phyloP scores from a whole-genome alignment of 2,329 filamentous ascomycete species.

The Rutstroemia sp. region DNA sequence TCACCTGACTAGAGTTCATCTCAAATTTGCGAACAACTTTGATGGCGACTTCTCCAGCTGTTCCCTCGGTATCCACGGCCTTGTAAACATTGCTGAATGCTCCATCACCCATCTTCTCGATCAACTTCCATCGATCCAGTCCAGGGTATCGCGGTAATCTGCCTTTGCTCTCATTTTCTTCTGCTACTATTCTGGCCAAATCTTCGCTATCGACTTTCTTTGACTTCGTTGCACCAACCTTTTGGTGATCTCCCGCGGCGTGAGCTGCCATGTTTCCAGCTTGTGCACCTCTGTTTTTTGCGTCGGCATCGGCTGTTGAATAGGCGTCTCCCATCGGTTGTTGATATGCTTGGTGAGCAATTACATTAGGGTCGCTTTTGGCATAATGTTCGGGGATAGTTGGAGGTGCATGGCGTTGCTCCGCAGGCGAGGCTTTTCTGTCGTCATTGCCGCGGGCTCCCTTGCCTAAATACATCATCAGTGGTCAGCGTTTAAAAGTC shows the following conservation, averaged over 20 bases:
- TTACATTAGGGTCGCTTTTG: slow-evolving; percentile 51
- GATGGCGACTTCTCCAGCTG: slow-evolving; percentile 80
- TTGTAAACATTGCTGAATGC: slow-evolving; percentile 99
- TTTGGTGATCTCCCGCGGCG: slow-evolving; percentile 51
- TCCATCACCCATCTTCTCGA: slow-evolving; percentile 98
- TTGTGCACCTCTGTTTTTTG: slow-evolving; percentile 60
- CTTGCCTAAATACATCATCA: not conserved
- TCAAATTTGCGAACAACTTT: slow-evolving; percentile 99
- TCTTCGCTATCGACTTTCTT: slow-evolving; percentile 55
- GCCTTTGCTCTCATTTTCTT: slow-evolving; percentile 78
- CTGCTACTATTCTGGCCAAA: slow-evolving; percentile 78
- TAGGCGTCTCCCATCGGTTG: slow-evolving; percentile 47
- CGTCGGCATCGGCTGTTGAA: slow-evolving; percentile 52
- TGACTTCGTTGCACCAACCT: slow-evolving; percentile 28
- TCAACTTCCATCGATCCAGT: slow-evolving; percentile 73
- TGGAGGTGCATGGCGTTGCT: slow-evolving; percentile 36
- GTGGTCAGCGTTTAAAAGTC: not conserved
- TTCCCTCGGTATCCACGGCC: slow-evolving; percentile 66
- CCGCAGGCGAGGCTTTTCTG: slow-evolving; percentile 38
- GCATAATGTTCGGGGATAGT: slow-evolving; percentile 31
- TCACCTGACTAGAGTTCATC: slow-evolving; percentile 98
- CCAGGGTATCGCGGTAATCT: slow-evolving; percentile 84
- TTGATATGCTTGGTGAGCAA: slow-evolving; percentile 46
- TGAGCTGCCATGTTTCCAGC: slow-evolving; percentile 59
- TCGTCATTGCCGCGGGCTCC: slow-evolving; percentile 50